Percentiles rank a stretch among this genome's conserved stretches.
Evolutionary conservation across 2,329 filamentous ascomycete genomes (phyloP).

Genomic region (Cordyceps fumosorosea): DNA sequence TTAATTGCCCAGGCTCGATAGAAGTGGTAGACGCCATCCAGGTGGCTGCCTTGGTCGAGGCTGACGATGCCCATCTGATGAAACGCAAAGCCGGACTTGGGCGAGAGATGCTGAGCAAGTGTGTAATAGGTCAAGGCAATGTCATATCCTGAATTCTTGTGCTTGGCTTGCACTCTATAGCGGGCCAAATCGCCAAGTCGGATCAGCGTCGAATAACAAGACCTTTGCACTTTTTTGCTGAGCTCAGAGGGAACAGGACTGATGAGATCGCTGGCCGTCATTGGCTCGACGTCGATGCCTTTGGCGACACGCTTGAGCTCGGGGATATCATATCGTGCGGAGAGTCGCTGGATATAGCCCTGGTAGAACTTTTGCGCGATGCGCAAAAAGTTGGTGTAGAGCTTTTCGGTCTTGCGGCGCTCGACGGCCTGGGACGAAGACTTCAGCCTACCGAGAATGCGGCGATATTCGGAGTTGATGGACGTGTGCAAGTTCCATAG

Average conservation of each 20-base stretch:
- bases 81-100: constrained; percentile 72
- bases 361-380: constrained; percentile 84
- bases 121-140: constrained; percentile 78
- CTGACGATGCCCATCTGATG: constrained; percentile 89
- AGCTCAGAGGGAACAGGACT: constrained; percentile 43
- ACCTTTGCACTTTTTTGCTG: constrained; percentile 56
- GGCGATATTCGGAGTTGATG: constrained; percentile 74
- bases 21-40: constrained; percentile 82
- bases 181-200: constrained; percentile 85
- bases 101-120: constrained; percentile 71
- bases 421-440: constrained; percentile 49
- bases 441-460: constrained; percentile 52
- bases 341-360: constrained; percentile 72
- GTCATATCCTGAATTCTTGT: constrained; percentile 69
- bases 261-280: constrained; percentile 37
- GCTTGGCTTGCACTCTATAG: constrained; percentile 70
- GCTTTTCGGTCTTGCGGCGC: constrained; percentile 72
- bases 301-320: constrained; percentile 39
- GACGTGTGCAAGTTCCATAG: constrained; percentile 76
- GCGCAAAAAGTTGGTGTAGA: constrained; percentile 80
- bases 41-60: constrained; percentile 68
- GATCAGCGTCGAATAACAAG: constrained; percentile 77
- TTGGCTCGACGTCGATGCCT: constrained; percentile 36
- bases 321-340: constrained; percentile 49
- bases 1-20: constrained; percentile 74